Conservation (phyloP, 176 grass and related monocot genomes). For the Puya raimondii region DNA sequence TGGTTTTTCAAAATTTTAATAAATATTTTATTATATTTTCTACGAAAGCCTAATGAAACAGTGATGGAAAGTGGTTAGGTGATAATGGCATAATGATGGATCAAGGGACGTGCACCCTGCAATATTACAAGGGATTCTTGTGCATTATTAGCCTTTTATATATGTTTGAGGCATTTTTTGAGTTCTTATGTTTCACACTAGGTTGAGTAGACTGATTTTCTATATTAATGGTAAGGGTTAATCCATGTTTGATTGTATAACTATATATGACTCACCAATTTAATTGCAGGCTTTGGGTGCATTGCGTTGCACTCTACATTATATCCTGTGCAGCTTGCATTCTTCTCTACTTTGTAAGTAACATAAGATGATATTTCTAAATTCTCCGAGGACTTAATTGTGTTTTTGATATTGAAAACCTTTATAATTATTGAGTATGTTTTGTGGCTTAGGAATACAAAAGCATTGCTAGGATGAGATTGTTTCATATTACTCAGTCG, state of each 20-base stretch:
- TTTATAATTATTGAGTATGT: slow-evolving; percentile 4
- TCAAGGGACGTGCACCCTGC: too few relatives aligned
- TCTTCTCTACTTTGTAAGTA: slow-evolving; percentile 81
- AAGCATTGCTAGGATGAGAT: slow-evolving; percentile 54
- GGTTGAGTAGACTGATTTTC: not conserved
- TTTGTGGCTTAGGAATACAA: slow-evolving; percentile 71
- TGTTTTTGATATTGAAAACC: not conserved
- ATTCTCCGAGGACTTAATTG: not conserved
- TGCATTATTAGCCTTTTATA: too few relatives aligned
- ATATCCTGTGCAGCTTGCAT: slow-evolving; percentile 66
- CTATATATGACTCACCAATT: slow-evolving; percentile 2
- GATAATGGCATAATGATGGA: too few relatives aligned
- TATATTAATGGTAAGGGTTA: not conserved
- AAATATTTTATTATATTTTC: too few relatives aligned
- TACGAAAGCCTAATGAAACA: too few relatives aligned
- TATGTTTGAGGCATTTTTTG: too few relatives aligned
- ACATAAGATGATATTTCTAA: not conserved
- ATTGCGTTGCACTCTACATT: slow-evolving; percentile 72
- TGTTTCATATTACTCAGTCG: slow-evolving; percentile 46
- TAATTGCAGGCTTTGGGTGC: slow-evolving; percentile 83
- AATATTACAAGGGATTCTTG: too few relatives aligned
- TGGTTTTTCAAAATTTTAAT: too few relatives aligned
- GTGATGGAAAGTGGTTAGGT: too few relatives aligned
- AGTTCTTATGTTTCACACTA: too few relatives aligned
- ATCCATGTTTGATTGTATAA: not conserved